These are phyloP conservation scores for Saccharomycopsis hybrid DNA, from an alignment of 1,139 yeast species.

Conservation along the genomic window DNA sequence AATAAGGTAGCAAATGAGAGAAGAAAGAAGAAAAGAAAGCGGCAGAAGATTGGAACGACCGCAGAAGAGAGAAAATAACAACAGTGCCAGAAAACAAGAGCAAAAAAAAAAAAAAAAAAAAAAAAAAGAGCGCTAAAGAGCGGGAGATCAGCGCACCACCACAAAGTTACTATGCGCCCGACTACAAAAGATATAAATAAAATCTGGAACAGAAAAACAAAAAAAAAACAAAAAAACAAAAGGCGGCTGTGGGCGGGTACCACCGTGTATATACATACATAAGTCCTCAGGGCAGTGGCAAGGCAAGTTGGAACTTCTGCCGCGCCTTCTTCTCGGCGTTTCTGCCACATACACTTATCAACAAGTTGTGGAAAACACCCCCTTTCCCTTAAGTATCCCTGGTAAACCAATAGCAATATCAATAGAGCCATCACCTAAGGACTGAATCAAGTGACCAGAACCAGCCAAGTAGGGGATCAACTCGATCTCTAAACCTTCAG, in stretches of 20 bases:
- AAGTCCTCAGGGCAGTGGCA: slow-evolving; percentile 59
- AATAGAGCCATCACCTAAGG: slow-evolving; percentile 56
- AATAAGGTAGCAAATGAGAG: background rate
- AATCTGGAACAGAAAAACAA: background rate
- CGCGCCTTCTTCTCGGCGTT: too few relatives aligned
- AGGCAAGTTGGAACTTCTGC: too few relatives aligned
- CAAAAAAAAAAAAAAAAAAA: background rate
- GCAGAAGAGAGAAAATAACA: background rate
- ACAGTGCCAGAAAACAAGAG: background rate
- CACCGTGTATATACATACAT: slow-evolving; percentile 64
- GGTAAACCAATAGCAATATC: slow-evolving; percentile 73
- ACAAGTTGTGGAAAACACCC: too few relatives aligned
- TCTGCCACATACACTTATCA: too few relatives aligned
- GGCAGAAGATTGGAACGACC: background rate
- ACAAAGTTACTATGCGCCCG: background rate
- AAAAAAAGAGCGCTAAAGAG: background rate
- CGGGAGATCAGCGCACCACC: too few relatives aligned
- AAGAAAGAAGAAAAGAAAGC: background rate
- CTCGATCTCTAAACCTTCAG: slow-evolving; percentile 45
- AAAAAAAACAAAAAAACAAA: background rate
- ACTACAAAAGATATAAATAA: background rate
- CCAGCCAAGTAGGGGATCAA: slow-evolving; percentile 79
- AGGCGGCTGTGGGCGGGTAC: background rate
- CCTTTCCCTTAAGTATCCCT: too few relatives aligned
- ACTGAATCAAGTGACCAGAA: slow-evolving; percentile 77